A percentile compares a stretch with the other conserved stretches of the same genome.
These are phyloP conservation scores for Medakamo hakoo DNA, from an alignment of 139 green algal genomes.

Conservation along the genomic window DNA sequence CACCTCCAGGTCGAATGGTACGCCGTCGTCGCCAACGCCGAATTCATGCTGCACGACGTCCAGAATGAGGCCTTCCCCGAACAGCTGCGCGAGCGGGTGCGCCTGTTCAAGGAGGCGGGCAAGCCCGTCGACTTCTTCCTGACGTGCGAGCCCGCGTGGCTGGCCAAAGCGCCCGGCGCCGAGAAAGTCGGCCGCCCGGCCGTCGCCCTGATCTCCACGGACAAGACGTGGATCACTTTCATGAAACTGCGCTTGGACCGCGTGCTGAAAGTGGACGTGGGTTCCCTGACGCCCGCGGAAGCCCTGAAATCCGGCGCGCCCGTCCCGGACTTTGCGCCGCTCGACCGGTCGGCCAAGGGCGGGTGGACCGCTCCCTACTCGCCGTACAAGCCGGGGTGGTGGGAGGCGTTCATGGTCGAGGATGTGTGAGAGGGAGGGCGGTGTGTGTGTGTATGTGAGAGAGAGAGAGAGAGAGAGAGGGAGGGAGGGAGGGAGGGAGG, in stretches of 20 bases:
- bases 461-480: background rate
- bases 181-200: conserved; percentile 58
- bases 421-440: too few species aligned
- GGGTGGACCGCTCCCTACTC: conserved; percentile 70
- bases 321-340: conserved; percentile 47
- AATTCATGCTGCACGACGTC: conserved; percentile 76
- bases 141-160: conserved; percentile 60
- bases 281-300: conserved; percentile 27
- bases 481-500: background rate
- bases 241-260: conserved; percentile 85
- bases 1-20: conserved; percentile 38
- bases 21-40: conserved; percentile 55
- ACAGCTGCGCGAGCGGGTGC: conserved; percentile 66
- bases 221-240: conserved; percentile 77
- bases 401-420: conserved; percentile 20
- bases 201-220: conserved; percentile 68
- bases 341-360: conserved; percentile 19
- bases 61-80: conserved; percentile 82
- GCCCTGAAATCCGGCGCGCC: conserved; percentile 30
- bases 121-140: conserved; percentile 48
- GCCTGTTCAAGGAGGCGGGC: conserved; percentile 32
- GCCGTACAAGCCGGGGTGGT: conserved; percentile 44
- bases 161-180: conserved; percentile 48
- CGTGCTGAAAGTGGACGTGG: conserved; percentile 59
- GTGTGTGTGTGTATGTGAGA: background rate